Evolutionary conservation across 495 filamentous ascomycete species (phyloP), one percentile per base, ranked within the genome.

Genomic region (Penicillium atrosanguineum): DNA sequence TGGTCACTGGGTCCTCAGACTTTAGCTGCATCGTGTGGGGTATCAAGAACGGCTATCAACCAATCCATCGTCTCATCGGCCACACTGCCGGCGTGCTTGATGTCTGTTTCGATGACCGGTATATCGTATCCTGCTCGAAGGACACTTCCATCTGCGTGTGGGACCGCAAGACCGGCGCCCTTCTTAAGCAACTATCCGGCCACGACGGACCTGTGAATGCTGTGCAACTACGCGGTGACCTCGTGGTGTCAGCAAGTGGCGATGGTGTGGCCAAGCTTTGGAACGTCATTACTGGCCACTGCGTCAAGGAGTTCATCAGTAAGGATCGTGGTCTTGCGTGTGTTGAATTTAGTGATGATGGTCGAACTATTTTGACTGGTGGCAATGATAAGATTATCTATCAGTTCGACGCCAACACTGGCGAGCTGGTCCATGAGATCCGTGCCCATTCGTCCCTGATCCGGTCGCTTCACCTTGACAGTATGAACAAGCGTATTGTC

Each of bases 61-160:
- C 95, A 0, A 79, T 95, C 43, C 82, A 78, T 31, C 88, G 90
- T 36, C 85, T 98, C 16, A 62, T 70, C 12, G 79, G 84, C 48
- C 94, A 98, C 74, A 82, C 78, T 4, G 89, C 89, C 16, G 94
- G 93, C 39, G 92, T 98, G 25, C 79, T 98, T 15, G 94, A 98
- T 67, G 83, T 97, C 6, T 89, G 87, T 61, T 91, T 98, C 56
- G 91, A 98, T 67, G 82, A 89, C 48, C 83, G 87, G 46, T 87
- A 94, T 71, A 96, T 98, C 56, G 86, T 97, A 16, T 96, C 92
- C 21, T 97, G 93, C 74, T 95, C 90, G 56, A 97, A 97, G 71
- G 94, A 98, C 71, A 82, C 85, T 38, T 89, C 81, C 12, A 91
- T 98, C 64, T 91, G 89, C 68, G 83, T 97, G 18, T 98, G 94